Evolutionary conservation across 768 basidiomycete genomes (phyloP).

Genomic region (Macrolepiota dolichaula): DNA sequence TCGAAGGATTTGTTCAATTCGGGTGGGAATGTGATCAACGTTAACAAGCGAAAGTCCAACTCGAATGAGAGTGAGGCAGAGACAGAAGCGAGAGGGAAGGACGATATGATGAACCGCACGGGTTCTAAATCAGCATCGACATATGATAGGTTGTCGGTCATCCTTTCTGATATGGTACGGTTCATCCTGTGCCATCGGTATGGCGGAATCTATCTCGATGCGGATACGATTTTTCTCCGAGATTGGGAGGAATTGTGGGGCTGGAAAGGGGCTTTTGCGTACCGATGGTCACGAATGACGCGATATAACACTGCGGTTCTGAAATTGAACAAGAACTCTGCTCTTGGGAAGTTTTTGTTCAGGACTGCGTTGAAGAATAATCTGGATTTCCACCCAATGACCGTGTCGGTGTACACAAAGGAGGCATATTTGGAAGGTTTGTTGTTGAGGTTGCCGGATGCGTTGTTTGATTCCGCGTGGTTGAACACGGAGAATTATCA

Average conservation of each 20-base stretch:
- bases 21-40: constrained; percentile 70
- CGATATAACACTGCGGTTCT: constrained; percentile 97
- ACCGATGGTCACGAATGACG: constrained; percentile 89
- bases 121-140: constrained; percentile 83
- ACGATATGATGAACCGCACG: constrained; percentile 61
- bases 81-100: constrained; percentile 32
- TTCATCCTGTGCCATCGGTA: constrained; percentile 97
- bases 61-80: background rate
- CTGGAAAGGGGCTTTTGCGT: constrained; percentile 95
- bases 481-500: constrained; percentile 91
- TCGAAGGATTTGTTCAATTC: constrained; percentile 84
- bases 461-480: constrained; percentile 96
- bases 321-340: constrained; percentile 89
- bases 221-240: constrained; percentile 91
- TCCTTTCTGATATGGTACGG: constrained; percentile 94
- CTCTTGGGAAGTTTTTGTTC: constrained; percentile 91
- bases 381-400: constrained; percentile 97
- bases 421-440: constrained; percentile 85
- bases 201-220: constrained; percentile 95
- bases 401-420: constrained; percentile 83
- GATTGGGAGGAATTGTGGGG: constrained; percentile 99
- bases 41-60: constrained; percentile 29
- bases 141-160: constrained; percentile 90
- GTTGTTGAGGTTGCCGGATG: constrained; percentile 87
- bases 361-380: constrained; percentile 91